Percentiles rank a stretch among this genome's conserved stretches.
These are phyloP conservation scores for Ophiostoma ips DNA, from an alignment of 2,329 filamentous ascomycete species.

Conservation along the genomic window DNA sequence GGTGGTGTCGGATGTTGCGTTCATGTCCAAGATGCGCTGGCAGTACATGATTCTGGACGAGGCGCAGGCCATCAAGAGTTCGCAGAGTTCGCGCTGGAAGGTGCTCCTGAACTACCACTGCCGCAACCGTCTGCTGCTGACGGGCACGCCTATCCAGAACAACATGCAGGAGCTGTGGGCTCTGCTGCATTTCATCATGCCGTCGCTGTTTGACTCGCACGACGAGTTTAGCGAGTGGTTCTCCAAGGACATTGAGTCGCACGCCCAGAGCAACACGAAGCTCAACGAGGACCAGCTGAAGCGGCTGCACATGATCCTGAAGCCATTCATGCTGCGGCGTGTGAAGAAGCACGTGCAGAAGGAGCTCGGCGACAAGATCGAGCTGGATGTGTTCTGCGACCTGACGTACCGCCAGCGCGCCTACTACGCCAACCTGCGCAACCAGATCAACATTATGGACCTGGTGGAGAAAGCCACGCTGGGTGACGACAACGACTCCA, in stretches of 20 bases:
- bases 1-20: slow-evolving; percentile 87
- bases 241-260: slow-evolving; percentile 91
- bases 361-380: slow-evolving; percentile 97
- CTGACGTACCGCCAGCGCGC: slow-evolving; percentile 92
- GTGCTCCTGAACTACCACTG: slow-evolving; percentile 86
- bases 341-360: slow-evolving; percentile 99
- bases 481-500: slow-evolving; percentile 87
- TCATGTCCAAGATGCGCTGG: slow-evolving; percentile 99
- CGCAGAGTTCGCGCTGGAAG: slow-evolving; percentile 93
- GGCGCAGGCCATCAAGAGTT: slow-evolving; percentile 97
- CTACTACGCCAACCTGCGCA: slow-evolving; percentile 81
- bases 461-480: slow-evolving; percentile 93
- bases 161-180: slow-evolving; percentile 99
- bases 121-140: slow-evolving; percentile 83
- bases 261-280: slow-evolving; percentile 98
- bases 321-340: slow-evolving; percentile 98
- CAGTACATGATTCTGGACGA: slow-evolving; percentile 99
- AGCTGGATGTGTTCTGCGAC: slow-evolving; percentile 90
- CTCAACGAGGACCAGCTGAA: slow-evolving; percentile 96
- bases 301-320: slow-evolving; percentile 95
- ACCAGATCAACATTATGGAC: slow-evolving; percentile 98
- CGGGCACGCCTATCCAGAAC: slow-evolving; percentile 96
- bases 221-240: slow-evolving; percentile 93
- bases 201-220: slow-evolving; percentile 90
- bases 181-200: slow-evolving; percentile 97